Percentiles rank a stretch among this genome's conserved stretches.
These are phyloP conservation scores for Rhizopogon rudus DNA, from an alignment of 768 basidiomycete genomes.

Conservation along the genomic window DNA sequence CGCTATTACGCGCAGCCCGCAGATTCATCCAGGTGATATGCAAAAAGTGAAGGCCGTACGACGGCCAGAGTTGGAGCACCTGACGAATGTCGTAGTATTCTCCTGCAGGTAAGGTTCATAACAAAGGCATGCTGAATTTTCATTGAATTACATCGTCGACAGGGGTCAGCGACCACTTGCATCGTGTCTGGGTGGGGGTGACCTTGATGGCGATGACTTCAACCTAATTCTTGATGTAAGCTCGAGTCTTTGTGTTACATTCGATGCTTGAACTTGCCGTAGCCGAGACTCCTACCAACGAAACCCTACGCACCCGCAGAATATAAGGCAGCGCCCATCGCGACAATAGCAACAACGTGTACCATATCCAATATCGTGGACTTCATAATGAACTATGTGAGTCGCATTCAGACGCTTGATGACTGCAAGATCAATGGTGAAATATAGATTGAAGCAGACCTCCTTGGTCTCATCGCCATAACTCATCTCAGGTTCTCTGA, in stretches of 20 bases:
- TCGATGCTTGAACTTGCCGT: background rate
- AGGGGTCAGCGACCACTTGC: slow-evolving; percentile 52
- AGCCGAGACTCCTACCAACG: slow-evolving; percentile 29
- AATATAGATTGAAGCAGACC: slow-evolving; percentile 24
- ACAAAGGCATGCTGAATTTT: background rate
- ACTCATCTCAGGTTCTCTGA: slow-evolving; percentile 68
- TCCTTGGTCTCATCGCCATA: slow-evolving; percentile 56
- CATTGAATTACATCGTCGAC: background rate
- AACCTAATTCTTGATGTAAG: slow-evolving; percentile 39
- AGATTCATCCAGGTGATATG: slow-evolving; percentile 48
- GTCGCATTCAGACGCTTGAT: background rate
- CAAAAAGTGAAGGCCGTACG: slow-evolving; percentile 39
- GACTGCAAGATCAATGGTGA: background rate
- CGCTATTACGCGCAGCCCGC: slow-evolving; percentile 45
- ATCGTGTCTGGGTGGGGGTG: slow-evolving; percentile 62
- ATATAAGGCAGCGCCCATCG: slow-evolving; percentile 45
- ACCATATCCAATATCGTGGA: slow-evolving; percentile 63
- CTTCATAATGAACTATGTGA: slow-evolving; percentile 68
- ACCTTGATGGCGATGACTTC: slow-evolving; percentile 63
- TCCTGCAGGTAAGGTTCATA: slow-evolving; percentile 33
- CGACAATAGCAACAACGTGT: slow-evolving; percentile 39
- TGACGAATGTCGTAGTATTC: slow-evolving; percentile 46
- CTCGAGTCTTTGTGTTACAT: background rate
- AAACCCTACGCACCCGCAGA: slow-evolving; percentile 33
- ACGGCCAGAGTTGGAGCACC: slow-evolving; percentile 30